phyloP scores from a whole-genome alignment of 2,329 filamentous ascomycete genomes.

The Hypoxylon sp. region DNA sequence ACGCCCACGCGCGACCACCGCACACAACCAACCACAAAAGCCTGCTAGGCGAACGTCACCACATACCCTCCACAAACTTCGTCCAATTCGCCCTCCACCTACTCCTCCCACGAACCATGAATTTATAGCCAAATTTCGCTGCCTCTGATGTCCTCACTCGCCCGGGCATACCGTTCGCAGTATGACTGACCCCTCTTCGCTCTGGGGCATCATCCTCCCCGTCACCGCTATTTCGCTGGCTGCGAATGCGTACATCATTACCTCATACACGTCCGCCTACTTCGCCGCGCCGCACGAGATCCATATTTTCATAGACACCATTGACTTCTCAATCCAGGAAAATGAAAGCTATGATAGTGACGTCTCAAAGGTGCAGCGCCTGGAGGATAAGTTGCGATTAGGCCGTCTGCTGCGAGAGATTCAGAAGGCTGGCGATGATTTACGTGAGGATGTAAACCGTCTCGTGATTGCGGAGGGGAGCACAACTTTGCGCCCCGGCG shows the following conservation, averaged over 20 bases:
- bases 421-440: conserved; percentile 71
- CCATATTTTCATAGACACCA: conserved; percentile 69
- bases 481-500: conserved; percentile 61
- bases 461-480: conserved; percentile 65
- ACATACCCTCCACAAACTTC: conserved; percentile 25
- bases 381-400: conserved; percentile 75
- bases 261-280: conserved; percentile 70
- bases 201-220: conserved; percentile 71
- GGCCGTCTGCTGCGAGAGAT: conserved; percentile 72
- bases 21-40: conserved; percentile 32
- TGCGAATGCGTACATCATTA: conserved; percentile 67
- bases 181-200: conserved; percentile 65
- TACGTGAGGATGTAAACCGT: conserved; percentile 71
- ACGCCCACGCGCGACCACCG: conserved; percentile 21
- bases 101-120: conserved; percentile 32
- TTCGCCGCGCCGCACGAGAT: conserved; percentile 71
- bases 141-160: conserved; percentile 45
- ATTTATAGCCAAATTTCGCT: conserved; percentile 31
- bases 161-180: conserved; percentile 42
- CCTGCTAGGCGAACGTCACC: conserved; percentile 34
- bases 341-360: conserved; percentile 76
- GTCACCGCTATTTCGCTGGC: conserved; percentile 70
- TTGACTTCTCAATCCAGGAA: conserved; percentile 74
- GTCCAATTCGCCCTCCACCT: conserved; percentile 39
- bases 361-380: conserved; percentile 68